These are phyloP conservation scores for Suhomyces terraborum DNA, from an alignment of 1,139 yeast species.

Conservation along the genomic window DNA sequence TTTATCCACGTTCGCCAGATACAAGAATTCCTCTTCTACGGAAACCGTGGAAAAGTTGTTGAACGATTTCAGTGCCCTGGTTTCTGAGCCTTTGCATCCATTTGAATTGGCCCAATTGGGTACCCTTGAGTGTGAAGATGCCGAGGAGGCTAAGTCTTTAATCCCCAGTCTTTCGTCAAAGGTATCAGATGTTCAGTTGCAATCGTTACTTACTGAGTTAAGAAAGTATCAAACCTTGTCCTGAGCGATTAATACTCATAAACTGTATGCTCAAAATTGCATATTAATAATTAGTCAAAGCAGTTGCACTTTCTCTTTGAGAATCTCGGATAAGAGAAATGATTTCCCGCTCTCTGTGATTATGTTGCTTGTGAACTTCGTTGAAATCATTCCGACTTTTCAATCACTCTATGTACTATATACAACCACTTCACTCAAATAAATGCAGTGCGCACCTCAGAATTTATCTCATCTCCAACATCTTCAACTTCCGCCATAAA, in stretches of 20 bases:
- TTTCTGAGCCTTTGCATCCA: slow-evolving; percentile 73
- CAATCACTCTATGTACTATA: slow-evolving; percentile 9
- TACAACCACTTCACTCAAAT: neutral
- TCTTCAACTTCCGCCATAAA: neutral
- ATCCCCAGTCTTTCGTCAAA: slow-evolving; percentile 83
- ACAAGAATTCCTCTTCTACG: slow-evolving; percentile 88
- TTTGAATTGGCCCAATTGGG: slow-evolving; percentile 96
- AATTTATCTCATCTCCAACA: slow-evolving; percentile 4
- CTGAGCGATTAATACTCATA: too few species aligned
- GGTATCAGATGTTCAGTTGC: slow-evolving; percentile 84
- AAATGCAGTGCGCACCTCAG: slow-evolving; percentile 7
- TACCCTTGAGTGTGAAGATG: slow-evolving; percentile 91
- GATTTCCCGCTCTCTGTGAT: neutral
- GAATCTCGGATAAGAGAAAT: too few species aligned
- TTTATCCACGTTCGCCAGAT: slow-evolving; percentile 81
- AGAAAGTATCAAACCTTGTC: slow-evolving; percentile 60
- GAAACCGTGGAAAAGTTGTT: slow-evolving; percentile 89
- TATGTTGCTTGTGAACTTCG: neutral
- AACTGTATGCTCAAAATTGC: too few species aligned
- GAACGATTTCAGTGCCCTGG: slow-evolving; percentile 65
- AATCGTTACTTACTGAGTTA: slow-evolving; percentile 81
- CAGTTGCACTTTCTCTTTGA: too few species aligned
- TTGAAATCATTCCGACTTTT: neutral
- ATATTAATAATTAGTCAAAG: too few species aligned
- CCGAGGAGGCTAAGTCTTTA: slow-evolving; percentile 94